Evolutionary conservation across 495 filamentous ascomycete genomes (phyloP), one percentile per base, ranked within the genome.

Genomic region (Trichoderma erinaceum): DNA sequence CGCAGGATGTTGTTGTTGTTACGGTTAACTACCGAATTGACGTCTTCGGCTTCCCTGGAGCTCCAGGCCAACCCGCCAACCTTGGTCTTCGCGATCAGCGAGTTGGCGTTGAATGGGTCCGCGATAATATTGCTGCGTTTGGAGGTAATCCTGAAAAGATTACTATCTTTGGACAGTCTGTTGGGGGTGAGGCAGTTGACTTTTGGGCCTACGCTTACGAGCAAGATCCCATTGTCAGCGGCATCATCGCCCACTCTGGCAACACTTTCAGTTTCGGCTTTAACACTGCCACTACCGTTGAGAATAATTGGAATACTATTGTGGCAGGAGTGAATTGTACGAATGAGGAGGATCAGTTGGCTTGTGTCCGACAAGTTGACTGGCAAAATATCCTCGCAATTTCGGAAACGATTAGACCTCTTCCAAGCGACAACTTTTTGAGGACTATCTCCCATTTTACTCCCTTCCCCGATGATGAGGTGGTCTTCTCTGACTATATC

Each of bases 21-120:
- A 87, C 81, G 12, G 84, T 90, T 73, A 90, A 90, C 64, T 79
- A 80, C 68, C 86, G 89, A 1, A 87, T 90, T 18, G 86, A 87
- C 1, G 79, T 84, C 1, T 87, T 84, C 72, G 87, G 88, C 0
- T 89, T 86, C 66, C 84, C 84, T 11, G 80, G 70, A 16, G 68
- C 71, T 65, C 70, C 67, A 27, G 41, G 68, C 29, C 27, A 70
- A 58, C 41, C 56, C 15, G 67, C 70, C 13, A 87, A 84, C 68
- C 77, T 86, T n/a, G 85, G 84, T 1, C 73, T 86, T 1, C 79
- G 84, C 25, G 85, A 88, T 74, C 82, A 87, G 71, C 77, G 82
- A 12, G 69, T 85, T 27, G 82, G 78, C 0, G 75, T 85, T 52
- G 80, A 83, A 63, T 85, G 82, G 78, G 76, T 87, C 0, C 76